phyloP scores from a whole-genome alignment of 768 basidiomycete species.

The Panus rudis region DNA sequence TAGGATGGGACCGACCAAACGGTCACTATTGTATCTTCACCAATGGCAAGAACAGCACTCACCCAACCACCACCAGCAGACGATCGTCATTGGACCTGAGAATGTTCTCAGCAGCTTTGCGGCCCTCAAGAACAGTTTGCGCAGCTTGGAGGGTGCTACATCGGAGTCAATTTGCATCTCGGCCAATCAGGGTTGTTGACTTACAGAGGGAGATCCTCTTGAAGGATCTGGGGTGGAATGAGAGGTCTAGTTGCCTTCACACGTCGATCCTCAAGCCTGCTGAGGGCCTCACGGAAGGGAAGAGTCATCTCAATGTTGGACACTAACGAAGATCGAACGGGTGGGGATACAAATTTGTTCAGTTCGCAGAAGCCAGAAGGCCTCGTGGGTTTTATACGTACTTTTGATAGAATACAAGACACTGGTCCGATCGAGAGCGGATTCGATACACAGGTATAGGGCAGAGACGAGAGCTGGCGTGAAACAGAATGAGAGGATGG shows the following conservation, averaged over 20 bases:
- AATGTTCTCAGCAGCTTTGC: constrained; percentile 69
- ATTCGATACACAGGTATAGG: neutral
- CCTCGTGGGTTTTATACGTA: constrained; percentile 8
- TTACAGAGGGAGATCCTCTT: constrained; percentile 87
- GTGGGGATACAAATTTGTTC: constrained; percentile 4
- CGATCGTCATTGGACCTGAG: constrained; percentile 87
- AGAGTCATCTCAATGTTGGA: constrained; percentile 55
- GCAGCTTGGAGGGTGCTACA: constrained; percentile 70
- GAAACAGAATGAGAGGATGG: constrained; percentile 8
- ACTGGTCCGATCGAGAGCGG: neutral
- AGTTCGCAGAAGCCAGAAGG: constrained; percentile 1
- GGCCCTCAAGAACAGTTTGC: constrained; percentile 85
- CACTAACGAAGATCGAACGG: constrained; percentile 33
- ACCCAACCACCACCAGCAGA: constrained; percentile 88
- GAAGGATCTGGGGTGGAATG: constrained; percentile 91
- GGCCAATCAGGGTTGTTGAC: constrained; percentile 17
- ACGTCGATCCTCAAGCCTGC: constrained; percentile 78
- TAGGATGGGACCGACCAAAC: neutral
- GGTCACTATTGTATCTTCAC: no score
- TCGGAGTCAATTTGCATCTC: no score
- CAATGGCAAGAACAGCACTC: constrained; percentile 17
- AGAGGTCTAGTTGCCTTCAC: constrained; percentile 84
- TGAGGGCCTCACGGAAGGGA: constrained; percentile 71
- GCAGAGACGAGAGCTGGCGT: constrained; percentile 2
- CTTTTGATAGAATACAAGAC: no score